phyloP scores from a whole-genome alignment of 2,329 filamentous ascomycete species.

The Aspergillus versicolor region DNA sequence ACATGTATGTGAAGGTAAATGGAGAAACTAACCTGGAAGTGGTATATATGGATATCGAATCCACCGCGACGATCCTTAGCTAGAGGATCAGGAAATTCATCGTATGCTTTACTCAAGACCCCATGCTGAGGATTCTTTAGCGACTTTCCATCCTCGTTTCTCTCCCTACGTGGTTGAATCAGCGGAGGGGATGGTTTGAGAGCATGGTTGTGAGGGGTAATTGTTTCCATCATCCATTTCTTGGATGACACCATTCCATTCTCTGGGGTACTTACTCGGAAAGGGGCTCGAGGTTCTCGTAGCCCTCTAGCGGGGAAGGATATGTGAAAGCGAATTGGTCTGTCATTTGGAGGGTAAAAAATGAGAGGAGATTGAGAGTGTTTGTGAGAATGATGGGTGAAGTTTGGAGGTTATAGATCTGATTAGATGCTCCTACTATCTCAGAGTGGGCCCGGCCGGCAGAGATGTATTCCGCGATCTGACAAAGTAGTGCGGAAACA shows the following conservation, averaged over 20 bases:
- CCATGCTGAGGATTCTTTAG: conserved; percentile 65
- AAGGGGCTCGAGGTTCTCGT: conserved; percentile 49
- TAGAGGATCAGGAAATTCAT: conserved; percentile 66
- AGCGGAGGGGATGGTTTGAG: background rate
- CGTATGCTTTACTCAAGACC: conserved; percentile 66
- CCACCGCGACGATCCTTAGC: conserved; percentile 66
- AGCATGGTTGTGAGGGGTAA: background rate
- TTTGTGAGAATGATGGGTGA: background rate
- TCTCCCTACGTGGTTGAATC: conserved; percentile 47
- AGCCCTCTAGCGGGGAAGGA: conserved; percentile 55
- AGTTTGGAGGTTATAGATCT: background rate
- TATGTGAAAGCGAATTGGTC: conserved; percentile 55
- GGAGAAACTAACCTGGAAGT: conserved; percentile 53
- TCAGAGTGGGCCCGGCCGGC: conserved; percentile 6
- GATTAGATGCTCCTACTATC: background rate
- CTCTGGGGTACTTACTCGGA: conserved; percentile 35
- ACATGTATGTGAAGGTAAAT: background rate
- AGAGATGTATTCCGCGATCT: conserved; percentile 23
- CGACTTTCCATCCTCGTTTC: conserved; percentile 73
- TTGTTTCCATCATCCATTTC: background rate
- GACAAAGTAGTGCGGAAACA: conserved; percentile 23
- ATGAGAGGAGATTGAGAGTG: background rate
- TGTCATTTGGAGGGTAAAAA: conserved; percentile 39
- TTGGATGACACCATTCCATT: background rate
- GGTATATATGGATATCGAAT: conserved; percentile 88